phyloP scores from a whole-genome alignment of 2,329 filamentous ascomycete genomes.

The Hymenoscyphus linearis region DNA sequence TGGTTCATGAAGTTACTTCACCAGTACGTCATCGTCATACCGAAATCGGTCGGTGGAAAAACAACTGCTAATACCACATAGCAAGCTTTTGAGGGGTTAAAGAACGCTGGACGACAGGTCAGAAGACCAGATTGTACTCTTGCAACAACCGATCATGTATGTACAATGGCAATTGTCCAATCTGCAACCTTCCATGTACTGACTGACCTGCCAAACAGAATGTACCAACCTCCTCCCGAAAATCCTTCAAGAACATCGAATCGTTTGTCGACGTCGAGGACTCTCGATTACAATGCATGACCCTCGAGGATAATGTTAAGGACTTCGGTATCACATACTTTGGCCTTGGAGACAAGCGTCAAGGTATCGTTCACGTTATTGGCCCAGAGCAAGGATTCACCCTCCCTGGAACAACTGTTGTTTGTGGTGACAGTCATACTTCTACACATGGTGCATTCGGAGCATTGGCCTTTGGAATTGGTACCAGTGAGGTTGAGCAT shows the following conservation, averaged over 20 bases:
- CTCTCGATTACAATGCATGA: conserved; percentile 88
- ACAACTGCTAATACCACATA: conserved; percentile 32
- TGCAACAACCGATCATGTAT: conserved; percentile 92
- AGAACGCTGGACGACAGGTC: conserved; percentile 81
- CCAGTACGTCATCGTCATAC: conserved; percentile 54
- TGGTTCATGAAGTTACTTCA: conserved; percentile 97
- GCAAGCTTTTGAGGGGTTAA: conserved; percentile 96
- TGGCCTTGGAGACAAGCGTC: conserved; percentile 89
- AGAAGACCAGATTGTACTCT: conserved; percentile 94
- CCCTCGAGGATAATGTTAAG: conserved; percentile 95
- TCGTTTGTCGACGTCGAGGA: conserved; percentile 94
- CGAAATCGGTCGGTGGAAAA: neutral
- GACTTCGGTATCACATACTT: conserved; percentile 97
- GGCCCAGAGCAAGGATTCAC: conserved; percentile 98
- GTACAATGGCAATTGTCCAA: conserved; percentile 32
- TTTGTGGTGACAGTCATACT: conserved; percentile 96
- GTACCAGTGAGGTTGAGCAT: conserved; percentile 97
- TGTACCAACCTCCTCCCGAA: conserved; percentile 84
- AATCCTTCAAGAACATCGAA: conserved; percentile 88
- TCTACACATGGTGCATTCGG: conserved; percentile 98
- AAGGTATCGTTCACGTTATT: conserved; percentile 98
- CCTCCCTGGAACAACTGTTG: conserved; percentile 90
- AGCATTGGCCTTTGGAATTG: conserved; percentile 91
- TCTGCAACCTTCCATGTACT: neutral
- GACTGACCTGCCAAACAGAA: conserved; percentile 53